These are phyloP conservation scores for Gnomoniopsis smithogilvyi DNA, from an alignment of 2,329 filamentous ascomycete genomes.

Conservation along the genomic window DNA sequence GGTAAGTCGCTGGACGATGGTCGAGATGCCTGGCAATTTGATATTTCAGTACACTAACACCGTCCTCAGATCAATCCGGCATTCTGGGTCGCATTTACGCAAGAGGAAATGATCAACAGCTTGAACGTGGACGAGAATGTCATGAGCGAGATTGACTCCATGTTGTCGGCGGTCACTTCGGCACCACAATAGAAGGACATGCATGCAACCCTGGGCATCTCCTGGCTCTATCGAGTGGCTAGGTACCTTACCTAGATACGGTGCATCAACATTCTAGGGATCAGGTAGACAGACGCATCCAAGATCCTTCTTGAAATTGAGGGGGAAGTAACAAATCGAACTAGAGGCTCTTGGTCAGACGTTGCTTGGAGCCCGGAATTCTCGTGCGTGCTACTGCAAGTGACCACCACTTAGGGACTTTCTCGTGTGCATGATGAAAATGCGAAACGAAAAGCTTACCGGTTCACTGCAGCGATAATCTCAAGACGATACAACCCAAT, in stretches of 20 bases:
- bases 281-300: neutral
- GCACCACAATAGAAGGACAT: slow-evolving; percentile 3
- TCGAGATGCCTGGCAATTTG: neutral
- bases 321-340: too few relatives aligned
- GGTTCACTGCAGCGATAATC: too few relatives aligned
- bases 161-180: slow-evolving; percentile 28
- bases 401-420: too few relatives aligned
- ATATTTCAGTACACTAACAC: neutral
- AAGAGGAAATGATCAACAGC: slow-evolving; percentile 52
- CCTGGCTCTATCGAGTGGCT: neutral
- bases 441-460: too few relatives aligned
- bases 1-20: neutral
- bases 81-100: slow-evolving; percentile 53
- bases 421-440: too few relatives aligned
- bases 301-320: too few relatives aligned
- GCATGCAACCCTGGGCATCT: neutral
- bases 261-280: neutral
- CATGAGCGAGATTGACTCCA: slow-evolving; percentile 53
- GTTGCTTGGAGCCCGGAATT: too few relatives aligned
- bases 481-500: too few relatives aligned
- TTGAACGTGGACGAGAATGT: slow-evolving; percentile 57
- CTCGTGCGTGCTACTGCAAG: too few relatives aligned
- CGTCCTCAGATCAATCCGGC: slow-evolving; percentile 42
- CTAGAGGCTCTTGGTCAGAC: too few relatives aligned
- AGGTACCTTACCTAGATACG: neutral